A percentile compares a stretch with the other conserved stretches of the same genome.
phyloP scores from a whole-genome alignment of 768 basidiomycete genomes.

The Serendipita sp. region DNA sequence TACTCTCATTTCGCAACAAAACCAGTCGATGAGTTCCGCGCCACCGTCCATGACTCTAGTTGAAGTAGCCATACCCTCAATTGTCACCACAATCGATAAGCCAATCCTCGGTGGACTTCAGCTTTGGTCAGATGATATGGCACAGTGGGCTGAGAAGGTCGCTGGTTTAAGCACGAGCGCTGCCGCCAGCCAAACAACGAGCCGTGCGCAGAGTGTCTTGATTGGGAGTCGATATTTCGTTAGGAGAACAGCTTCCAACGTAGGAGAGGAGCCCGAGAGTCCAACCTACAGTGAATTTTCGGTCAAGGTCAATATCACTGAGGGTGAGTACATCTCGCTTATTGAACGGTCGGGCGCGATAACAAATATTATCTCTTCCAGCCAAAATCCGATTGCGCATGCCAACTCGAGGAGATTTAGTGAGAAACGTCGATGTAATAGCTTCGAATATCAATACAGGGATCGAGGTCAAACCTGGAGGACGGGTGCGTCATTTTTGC shows the following conservation, averaged over 20 bases:
- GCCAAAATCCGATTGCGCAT: conserved; percentile 26
- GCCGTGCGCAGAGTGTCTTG: conserved; percentile 39
- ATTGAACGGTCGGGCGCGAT: background rate
- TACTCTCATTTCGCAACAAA: background rate
- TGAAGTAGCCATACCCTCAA: conserved; percentile 38
- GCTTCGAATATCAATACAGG: conserved; percentile 48
- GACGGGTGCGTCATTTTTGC: conserved; percentile 34
- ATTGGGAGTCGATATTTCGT: conserved; percentile 70
- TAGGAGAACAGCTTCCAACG: conserved; percentile 20
- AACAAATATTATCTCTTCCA: background rate
- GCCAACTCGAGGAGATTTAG: conserved; percentile 27
- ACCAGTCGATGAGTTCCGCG: background rate
- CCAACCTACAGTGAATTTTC: conserved; percentile 27
- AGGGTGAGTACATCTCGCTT: conserved; percentile 26
- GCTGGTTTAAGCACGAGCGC: conserved; percentile 14
- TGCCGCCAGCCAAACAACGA: conserved; percentile 20
- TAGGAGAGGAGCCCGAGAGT: conserved; percentile 7
- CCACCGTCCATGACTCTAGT: conserved; percentile 13
- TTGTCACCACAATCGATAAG: conserved; percentile 42
- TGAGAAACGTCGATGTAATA: conserved; percentile 38
- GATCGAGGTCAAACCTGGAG: conserved; percentile 53
- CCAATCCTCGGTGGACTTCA: conserved; percentile 58
- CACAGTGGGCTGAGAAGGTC: conserved; percentile 49
- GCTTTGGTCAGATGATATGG: conserved; percentile 73
- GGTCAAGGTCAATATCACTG: conserved; percentile 32